Conservation (phyloP, 768 basidiomycete genomes). For the Rhodosporidiobolus sp. region DNA sequence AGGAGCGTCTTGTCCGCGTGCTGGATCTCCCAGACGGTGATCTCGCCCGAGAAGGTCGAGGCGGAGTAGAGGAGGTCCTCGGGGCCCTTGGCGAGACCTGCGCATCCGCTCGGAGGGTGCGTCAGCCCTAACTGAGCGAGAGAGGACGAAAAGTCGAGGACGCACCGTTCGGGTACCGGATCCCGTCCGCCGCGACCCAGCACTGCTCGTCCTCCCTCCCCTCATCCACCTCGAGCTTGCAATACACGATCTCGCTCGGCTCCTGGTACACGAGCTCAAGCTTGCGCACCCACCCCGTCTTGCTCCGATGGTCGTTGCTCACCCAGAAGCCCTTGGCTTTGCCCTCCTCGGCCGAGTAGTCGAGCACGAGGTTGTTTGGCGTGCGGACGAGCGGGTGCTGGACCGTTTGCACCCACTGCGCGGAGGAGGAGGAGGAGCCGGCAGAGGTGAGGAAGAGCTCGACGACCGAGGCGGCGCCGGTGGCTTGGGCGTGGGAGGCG, state of each 20-base stretch:
- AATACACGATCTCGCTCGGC: slow-evolving; percentile 61
- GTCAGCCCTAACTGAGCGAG: neutral
- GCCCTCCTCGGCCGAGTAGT: slow-evolving; percentile 58
- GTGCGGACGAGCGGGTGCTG: slow-evolving; percentile 58
- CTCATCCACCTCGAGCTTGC: slow-evolving; percentile 53
- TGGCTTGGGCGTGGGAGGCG: slow-evolving; percentile 47
- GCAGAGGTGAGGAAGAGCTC: slow-evolving; percentile 64
- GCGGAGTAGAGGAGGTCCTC: slow-evolving; percentile 58
- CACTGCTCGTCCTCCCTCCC: slow-evolving; percentile 48
- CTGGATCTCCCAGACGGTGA: slow-evolving; percentile 62
- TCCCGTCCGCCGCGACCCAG: slow-evolving; percentile 57
- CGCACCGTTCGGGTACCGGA: slow-evolving; percentile 60
- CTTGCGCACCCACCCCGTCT: slow-evolving; percentile 57
- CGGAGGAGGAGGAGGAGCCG: slow-evolving; percentile 48
- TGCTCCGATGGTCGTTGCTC: slow-evolving; percentile 63
- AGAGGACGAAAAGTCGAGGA: no score
- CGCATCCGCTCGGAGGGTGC: no score
- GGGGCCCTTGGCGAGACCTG: slow-evolving; percentile 40
- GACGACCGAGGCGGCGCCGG: slow-evolving; percentile 66
- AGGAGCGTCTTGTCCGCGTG: slow-evolving; percentile 59
- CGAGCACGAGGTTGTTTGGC: slow-evolving; percentile 68
- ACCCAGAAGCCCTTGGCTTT: slow-evolving; percentile 55
- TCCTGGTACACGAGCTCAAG: slow-evolving; percentile 5
- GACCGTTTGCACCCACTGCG: slow-evolving; percentile 63
- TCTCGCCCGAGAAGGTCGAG: slow-evolving; percentile 52